Base-by-base conservation (phyloP, 495 filamentous ascomycete genomes). In the Cenococcum geophilum region DNA sequence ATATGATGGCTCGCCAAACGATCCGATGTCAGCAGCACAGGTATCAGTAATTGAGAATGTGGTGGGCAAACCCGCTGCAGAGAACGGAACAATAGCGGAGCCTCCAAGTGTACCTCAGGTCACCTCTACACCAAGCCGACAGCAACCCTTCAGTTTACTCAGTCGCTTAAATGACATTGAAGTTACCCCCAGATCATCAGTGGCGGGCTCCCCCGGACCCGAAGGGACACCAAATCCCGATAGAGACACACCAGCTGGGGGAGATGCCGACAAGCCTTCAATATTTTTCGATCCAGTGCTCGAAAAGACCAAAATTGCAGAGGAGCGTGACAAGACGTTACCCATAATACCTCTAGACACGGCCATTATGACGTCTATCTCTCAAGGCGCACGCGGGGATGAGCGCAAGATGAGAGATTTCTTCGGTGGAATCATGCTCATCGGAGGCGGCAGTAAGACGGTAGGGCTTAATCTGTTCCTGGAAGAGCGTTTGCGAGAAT, bases 361-460 rank as follows among this genome's bases (percentile, higher is more conserved):
- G 27, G 93, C 95, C 10, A 95, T 98, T 68, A 77, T 96, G 52
- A 89, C 88, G 21, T 87, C 83, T 25, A 93, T 97, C 69, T 80
- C 86, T 16, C 89, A 97, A 70, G 93, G 89, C 6, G 86, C 89
- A 23, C 87, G 86, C 59, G 86, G 83, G 37, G 92, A 97, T 68
- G 95, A 97, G 56, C 91, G 91, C 73, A 95, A 93, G 73, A 84
- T 92, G 63, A 83, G 88, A 20, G 95, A 98, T 68, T 91, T 95
- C 74, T 78, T 96, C 27, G 90, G 90, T 22, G 88, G 89, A 40
- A 95, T 98, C 77, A 97, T 98, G 91, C 83, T 97, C 2, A 83
- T 97, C 53, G 93, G 93, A 50, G 93, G 93, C 21, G 95, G 90
- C 8, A 86, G 87, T 54, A 85, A 92, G 78, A 86, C 87, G 0